A percentile compares a stretch with the other conserved stretches of the same genome.
These are phyloP conservation scores for Scutellaria baicalensis DNA, from an alignment of 257 asterid genomes.

Conservation along the genomic window DNA sequence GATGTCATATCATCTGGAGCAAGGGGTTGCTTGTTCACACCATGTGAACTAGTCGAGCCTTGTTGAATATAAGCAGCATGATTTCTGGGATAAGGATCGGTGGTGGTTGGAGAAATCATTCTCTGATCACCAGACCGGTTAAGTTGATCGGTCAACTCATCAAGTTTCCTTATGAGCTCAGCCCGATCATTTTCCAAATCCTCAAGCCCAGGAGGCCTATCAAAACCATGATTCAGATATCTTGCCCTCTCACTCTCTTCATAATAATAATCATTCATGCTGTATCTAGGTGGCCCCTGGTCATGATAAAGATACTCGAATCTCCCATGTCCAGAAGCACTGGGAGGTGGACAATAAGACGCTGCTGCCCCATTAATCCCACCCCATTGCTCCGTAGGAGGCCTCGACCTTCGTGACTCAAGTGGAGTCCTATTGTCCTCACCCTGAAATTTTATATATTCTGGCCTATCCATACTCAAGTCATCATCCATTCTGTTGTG, in stretches of 20 bases:
- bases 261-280: conserved; percentile 30
- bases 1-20: conserved; percentile 30
- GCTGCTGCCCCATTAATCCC: conserved; percentile 11
- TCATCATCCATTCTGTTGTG: conserved; percentile 17
- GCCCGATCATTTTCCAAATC: conserved; percentile 60
- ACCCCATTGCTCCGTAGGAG: conserved; percentile 24
- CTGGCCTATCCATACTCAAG: conserved; percentile 23
- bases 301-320: conserved; percentile 30
- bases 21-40: conserved; percentile 33
- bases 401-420: conserved; percentile 37
- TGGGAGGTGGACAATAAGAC: conserved; percentile 18
- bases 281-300: conserved; percentile 48
- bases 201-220: conserved; percentile 40
- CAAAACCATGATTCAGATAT: conserved; percentile 30
- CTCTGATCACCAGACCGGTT: conserved; percentile 50
- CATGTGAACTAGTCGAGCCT: conserved; percentile 25
- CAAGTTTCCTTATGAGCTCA: conserved; percentile 70
- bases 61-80: conserved; percentile 31
- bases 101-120: conserved; percentile 28
- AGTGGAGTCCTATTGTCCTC: conserved; percentile 25
- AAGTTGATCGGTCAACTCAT: conserved; percentile 68
- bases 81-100: conserved; percentile 37
- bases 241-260: conserved; percentile 34
- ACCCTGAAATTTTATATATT: conserved; percentile 20
- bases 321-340: conserved; percentile 28